Base-by-base conservation (phyloP, 2,329 filamentous ascomycete genomes). In the Chrysoporthe austroafricana region DNA sequence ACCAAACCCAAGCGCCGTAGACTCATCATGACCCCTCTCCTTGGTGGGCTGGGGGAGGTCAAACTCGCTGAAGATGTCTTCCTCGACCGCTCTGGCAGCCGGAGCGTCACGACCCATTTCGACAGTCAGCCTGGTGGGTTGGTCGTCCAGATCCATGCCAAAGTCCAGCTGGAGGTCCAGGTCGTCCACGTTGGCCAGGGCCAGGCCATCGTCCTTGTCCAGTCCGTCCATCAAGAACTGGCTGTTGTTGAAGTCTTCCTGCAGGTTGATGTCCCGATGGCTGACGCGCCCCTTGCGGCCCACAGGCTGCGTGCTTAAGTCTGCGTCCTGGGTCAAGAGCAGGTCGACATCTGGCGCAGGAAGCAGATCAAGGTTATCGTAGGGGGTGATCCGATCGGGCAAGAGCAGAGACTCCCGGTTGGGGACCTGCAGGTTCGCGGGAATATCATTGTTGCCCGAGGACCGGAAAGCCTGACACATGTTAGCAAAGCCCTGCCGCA, bases 391-490 rank as follows among this genome's bases (percentile, higher is more conserved):
- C 64, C 91, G 90, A 81, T 99, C 96, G 7, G 94, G 94, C 65
- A 99, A 86, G 75, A 95, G 92, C 71, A 98, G 87, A 39, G 93
- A 91, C 77, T 94, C 93, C 61, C 94, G 91, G 73, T 94, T 94
- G 42, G 92, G 91, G 71, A 92, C 85, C 74, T 93, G 90, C 18
- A 95, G 85, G 74, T 91, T 93, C 62, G 89, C 86, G n/a, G 94
- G 93, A 73, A 98, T 87, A 79, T 99, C 96, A 77, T 98, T 96
- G 80, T 97, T 97, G 72, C 95, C 95, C 60, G 89, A 92, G 26
- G 95, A 93, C 69, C 94, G 92, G 82, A 98, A 99, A 54, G 96
- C 95, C 95, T 97, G 69, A 2, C 56, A 71, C 9, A 64, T 62
- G 66, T 82, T 79, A 83, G 81, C 69, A 72, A 66, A 63, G 21